Base-by-base conservation (phyloP, 2,329 filamentous ascomycete genomes). In the Coniella lustricola region DNA sequence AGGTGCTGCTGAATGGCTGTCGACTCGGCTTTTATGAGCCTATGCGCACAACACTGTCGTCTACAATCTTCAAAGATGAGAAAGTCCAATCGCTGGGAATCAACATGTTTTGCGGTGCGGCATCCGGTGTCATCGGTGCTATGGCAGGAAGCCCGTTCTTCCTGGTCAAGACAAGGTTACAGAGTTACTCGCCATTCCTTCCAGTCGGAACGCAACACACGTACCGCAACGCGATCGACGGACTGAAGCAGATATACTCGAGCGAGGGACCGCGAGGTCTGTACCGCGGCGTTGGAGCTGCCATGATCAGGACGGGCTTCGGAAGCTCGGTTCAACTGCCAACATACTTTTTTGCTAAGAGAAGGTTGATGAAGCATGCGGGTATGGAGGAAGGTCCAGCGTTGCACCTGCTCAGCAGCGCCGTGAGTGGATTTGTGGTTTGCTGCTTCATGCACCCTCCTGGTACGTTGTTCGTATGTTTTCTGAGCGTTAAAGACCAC, bases 371-470 rank as follows among this genome's bases (percentile, higher is more conserved):
- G 51, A 83, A 78, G 60, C 90, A 96, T 63, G 68, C 91, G 46
- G 89, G 84, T 39, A 90, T 97, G 85, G 74, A 93, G 61, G 93
- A 98, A 63, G 91, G 93, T 2, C 87, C 89, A 33, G 84, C 86
- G 38, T 71, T 98, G 60, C 93, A 98, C 66, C 73, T 98, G 56
- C 78, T 88, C 33, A 95, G 89, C 66, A 95, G 90, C 59, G 84
- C 91, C 4, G 83, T 81, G 33, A 95, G 89, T 60, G 93, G 93
- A 1, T 95, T 98, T 61, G 93, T 95, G 12, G 93, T 98, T 16
- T 98, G 93, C 72, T 88, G 87, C 59, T 84, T 97, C 55, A 98
- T 98, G 93, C 93, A 98, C 62, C 93, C 93, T 46, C 93, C 93
- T 62, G 86, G 85, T 89, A 69, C 64, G 77, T 65, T 33, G 29